phyloP scores from a whole-genome alignment of 2,329 filamentous ascomycete species.

The Beauveria sp. region DNA sequence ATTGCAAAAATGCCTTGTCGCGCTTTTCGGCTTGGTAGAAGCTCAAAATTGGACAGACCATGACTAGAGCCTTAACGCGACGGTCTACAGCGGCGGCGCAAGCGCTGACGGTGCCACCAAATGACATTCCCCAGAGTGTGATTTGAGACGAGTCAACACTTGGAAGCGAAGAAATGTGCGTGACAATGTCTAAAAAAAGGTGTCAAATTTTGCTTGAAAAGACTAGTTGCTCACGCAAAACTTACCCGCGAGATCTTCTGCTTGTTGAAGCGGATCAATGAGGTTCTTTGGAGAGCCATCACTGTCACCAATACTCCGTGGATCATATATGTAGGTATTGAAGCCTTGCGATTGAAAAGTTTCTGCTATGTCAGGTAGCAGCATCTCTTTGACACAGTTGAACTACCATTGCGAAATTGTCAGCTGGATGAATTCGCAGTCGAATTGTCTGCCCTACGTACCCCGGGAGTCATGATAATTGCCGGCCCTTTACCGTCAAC shows the following conservation, averaged over 20 bases:
- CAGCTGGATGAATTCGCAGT: neutral
- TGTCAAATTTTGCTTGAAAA: neutral
- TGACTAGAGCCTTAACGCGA: neutral
- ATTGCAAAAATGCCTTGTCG: constrained; percentile 23
- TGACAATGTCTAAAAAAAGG: constrained; percentile 22
- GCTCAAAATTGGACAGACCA: neutral
- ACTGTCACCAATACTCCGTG: constrained; percentile 26
- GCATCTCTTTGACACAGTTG: constrained; percentile 23
- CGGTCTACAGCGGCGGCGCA: constrained; percentile 21
- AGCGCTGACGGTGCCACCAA: constrained; percentile 20
- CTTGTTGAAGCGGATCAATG: constrained; percentile 15
- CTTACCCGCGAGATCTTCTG: constrained; percentile 15
- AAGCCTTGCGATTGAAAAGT: constrained; percentile 25
- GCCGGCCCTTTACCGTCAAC: constrained; percentile 19
- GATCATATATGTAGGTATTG: constrained; percentile 29
- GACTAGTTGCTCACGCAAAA: neutral
- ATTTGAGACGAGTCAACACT: constrained; percentile 25
- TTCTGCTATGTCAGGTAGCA: constrained; percentile 25
- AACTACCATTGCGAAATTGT: constrained; percentile 1
- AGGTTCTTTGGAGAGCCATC: constrained; percentile 31
- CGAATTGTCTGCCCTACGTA: constrained; percentile 12
- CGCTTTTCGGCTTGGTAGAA: constrained; percentile 4
- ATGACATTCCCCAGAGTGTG: constrained; percentile 24
- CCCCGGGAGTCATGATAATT: constrained; percentile 23
- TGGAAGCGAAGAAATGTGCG: constrained; percentile 35